Conservation (phyloP, 495 filamentous ascomycete species). For the Xeromyces bisporus region DNA sequence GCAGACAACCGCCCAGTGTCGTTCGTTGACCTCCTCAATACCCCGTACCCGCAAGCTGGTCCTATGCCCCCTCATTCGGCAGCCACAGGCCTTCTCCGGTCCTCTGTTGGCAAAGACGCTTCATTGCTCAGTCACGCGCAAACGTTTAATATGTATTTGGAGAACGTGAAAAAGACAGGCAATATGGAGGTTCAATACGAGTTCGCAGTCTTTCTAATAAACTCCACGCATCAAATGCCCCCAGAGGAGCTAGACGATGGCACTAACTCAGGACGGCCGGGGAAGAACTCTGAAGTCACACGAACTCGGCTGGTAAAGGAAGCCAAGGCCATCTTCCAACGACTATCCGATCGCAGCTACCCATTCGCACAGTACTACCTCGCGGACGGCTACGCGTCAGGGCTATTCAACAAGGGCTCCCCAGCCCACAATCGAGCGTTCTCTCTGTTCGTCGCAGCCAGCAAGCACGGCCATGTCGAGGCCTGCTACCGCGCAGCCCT, state of each 20-base stretch:
- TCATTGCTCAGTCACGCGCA: slow-evolving; percentile 77
- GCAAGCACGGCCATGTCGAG: slow-evolving; percentile 95
- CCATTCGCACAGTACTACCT: slow-evolving; percentile 97
- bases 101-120: slow-evolving; percentile 70
- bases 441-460: slow-evolving; percentile 76
- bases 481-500: slow-evolving; percentile 84
- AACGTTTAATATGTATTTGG: slow-evolving; percentile 92
- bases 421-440: slow-evolving; percentile 84
- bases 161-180: slow-evolving; percentile 91
- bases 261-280: slow-evolving; percentile 17
- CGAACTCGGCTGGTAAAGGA: slow-evolving; percentile 63
- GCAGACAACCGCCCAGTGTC: slow-evolving; percentile 65
- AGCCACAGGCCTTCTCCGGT: slow-evolving; percentile 61
- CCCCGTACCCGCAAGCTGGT: slow-evolving; percentile 74
- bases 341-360: slow-evolving; percentile 69
- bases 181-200: slow-evolving; percentile 81
- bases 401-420: slow-evolving; percentile 83
- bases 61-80: slow-evolving; percentile 53
- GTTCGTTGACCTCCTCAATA: slow-evolving; percentile 73
- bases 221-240: slow-evolving; percentile 54
- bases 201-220: slow-evolving; percentile 86
- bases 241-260: slow-evolving; percentile 23
- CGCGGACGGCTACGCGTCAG: slow-evolving; percentile 83
- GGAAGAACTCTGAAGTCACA: slow-evolving; percentile 25
- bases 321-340: slow-evolving; percentile 73